Conservation (phyloP, 2,329 filamentous ascomycete species). For the Fusarium subglutinans region DNA sequence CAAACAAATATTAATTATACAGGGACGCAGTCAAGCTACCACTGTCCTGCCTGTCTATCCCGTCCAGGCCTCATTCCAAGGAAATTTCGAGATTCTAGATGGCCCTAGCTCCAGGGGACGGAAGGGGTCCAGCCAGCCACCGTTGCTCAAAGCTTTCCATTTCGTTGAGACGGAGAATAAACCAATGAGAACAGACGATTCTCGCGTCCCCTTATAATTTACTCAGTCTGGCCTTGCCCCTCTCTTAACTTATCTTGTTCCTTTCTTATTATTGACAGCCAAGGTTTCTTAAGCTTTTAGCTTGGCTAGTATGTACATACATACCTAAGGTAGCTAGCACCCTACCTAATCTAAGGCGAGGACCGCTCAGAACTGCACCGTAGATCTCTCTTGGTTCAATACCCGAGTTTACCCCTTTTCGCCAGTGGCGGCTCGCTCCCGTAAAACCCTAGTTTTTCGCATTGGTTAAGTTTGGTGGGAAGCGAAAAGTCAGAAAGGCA, state of each 20-base stretch:
- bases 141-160: constrained; percentile 28
- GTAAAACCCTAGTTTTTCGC: constrained; percentile 28
- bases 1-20: neutral
- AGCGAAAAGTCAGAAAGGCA: neutral
- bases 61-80: constrained; percentile 15
- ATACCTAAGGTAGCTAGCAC: neutral
- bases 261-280: constrained; percentile 18
- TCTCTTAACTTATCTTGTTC: constrained; percentile 16
- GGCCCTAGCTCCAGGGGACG: constrained; percentile 27
- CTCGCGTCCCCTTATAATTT: constrained; percentile 3
- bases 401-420: constrained; percentile 20
- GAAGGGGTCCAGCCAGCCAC: constrained; percentile 24
- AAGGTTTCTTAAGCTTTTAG: constrained; percentile 30
- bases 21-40: neutral
- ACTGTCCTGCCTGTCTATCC: neutral
- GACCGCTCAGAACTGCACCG: constrained; percentile 13
- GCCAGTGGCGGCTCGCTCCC: constrained; percentile 31
- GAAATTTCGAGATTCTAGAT: constrained; percentile 25
- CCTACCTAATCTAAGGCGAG: constrained; percentile 28
- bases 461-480: neutral
- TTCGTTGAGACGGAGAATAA: constrained; percentile 24
- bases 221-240: constrained; percentile 11
- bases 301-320: neutral
- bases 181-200: neutral
- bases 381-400: constrained; percentile 25